Evolutionary conservation across 257 asterid species (phyloP), one percentile per base, ranked within the genome.

Genomic region (Nicotiana sylvestris): DNA sequence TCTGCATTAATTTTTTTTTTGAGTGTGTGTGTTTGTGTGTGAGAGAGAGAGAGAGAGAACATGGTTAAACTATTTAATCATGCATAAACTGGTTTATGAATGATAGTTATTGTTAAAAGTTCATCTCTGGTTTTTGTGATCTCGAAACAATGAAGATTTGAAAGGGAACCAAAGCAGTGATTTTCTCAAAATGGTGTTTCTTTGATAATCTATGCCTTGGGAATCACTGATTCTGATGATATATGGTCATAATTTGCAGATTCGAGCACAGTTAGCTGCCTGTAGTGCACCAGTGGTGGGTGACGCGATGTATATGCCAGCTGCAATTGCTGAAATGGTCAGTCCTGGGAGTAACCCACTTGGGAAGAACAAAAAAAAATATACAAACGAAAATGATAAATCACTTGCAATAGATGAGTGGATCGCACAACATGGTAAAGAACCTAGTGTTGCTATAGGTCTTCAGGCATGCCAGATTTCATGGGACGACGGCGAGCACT

Each of bases 261-360:
- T 95, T 81, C 95, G 97, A 49, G 93, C 89, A 53, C 99, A 96
- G 81, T 84, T 93, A 87, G 98, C 98, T 79, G 94, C 97, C 68
- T 83, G 86, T 78, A 93, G 96, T 29, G 97, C 97, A 61, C 98
- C 99, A 35, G 68, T 94, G 79, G 95, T 94, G 57, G 99, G 99
- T 27, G 99, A 96, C 86, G 88, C 96, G 0, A 91, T 89, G 97
- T 96, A 96, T 53, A 92, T 91, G 96, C 97, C 97, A 30, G 97
- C 99, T 77, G 96, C 94, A 30, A 77, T 90, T 84, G 89, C 98
- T 55, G 93, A 96, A 89, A 85, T 85, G 46, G 74, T 76, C 69
- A 46, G 61, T 81, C 95, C 94, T 1, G 92, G 92, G 78, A 69
- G 91, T 82, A 88, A 96, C 82, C 99, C 98, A 2, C 91, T 89